phyloP scores from a whole-genome alignment of 441 rosid species.

The Adansonia madagascariensis region DNA sequence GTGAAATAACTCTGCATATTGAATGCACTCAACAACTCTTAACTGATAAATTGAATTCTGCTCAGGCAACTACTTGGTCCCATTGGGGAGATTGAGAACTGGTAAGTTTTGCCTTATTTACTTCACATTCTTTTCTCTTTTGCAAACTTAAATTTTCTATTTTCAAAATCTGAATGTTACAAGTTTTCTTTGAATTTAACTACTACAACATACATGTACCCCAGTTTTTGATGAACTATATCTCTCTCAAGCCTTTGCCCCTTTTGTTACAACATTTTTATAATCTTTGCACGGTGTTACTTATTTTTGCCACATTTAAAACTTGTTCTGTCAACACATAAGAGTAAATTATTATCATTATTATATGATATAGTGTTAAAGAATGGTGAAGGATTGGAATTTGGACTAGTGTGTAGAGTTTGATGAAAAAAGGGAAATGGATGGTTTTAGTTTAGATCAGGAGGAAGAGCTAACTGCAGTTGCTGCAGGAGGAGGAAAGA shows the following conservation, averaged over 20 bases:
- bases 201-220: neutral
- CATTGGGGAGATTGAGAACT: constrained; percentile 28
- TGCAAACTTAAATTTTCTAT: constrained; percentile 16
- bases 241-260: neutral
- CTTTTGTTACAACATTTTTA: constrained; percentile 3
- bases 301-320: constrained; percentile 20
- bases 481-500: constrained; percentile 25
- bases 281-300: constrained; percentile 23
- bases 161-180: constrained; percentile 24
- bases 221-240: neutral
- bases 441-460: constrained; percentile 37
- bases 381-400: constrained; percentile 35
- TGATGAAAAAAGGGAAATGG: constrained; percentile 43
- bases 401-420: constrained; percentile 14
- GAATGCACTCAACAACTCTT: constrained; percentile 70
- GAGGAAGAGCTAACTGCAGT: constrained; percentile 27
- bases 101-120: constrained; percentile 31
- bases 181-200: neutral
- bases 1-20: constrained; percentile 48
- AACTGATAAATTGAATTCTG: constrained; percentile 56
- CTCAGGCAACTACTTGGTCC: constrained; percentile 50
- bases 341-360: neutral
- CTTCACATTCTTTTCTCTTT: constrained; percentile 34
- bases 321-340: neutral
- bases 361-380: neutral